phyloP scores from a whole-genome alignment of 2,329 filamentous ascomycete species.

The Botrytis aclada region DNA sequence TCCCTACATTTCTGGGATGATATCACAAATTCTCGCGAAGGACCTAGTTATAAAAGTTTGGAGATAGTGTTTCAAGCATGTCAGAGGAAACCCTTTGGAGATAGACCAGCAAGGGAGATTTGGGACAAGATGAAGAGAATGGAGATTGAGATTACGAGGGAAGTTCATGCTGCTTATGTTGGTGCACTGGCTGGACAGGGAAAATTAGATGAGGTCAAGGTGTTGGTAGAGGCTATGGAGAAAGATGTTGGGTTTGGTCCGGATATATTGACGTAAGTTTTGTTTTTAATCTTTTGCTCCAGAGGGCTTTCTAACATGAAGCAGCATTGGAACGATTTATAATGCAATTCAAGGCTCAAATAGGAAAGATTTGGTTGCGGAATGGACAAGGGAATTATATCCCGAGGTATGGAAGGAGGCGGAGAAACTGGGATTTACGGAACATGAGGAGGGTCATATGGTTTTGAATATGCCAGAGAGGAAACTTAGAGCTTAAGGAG shows the following conservation, averaged over 20 bases:
- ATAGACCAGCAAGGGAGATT: constrained; percentile 60
- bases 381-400: constrained; percentile 69
- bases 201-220: constrained; percentile 64
- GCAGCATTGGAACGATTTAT: constrained; percentile 70
- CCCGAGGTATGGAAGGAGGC: constrained; percentile 67
- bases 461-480: constrained; percentile 33
- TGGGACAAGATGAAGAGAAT: constrained; percentile 70
- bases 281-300: background rate
- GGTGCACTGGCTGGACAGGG: constrained; percentile 73
- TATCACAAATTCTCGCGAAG: constrained; percentile 79
- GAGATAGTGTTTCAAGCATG: constrained; percentile 78
- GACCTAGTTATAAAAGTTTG: constrained; percentile 77
- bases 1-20: constrained; percentile 81
- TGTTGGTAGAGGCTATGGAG: constrained; percentile 64
- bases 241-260: constrained; percentile 63
- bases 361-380: constrained; percentile 66
- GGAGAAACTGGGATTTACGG: constrained; percentile 32
- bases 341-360: constrained; percentile 66
- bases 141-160: constrained; percentile 72
- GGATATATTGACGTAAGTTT: constrained; percentile 67
- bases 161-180: constrained; percentile 73
- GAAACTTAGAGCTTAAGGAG: constrained; percentile 28
- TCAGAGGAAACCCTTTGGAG: constrained; percentile 57
- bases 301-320: constrained; percentile 15
- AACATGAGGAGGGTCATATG: constrained; percentile 32